These are phyloP conservation scores for Oryza meyeriana DNA, from an alignment of 176 grass and related monocot genomes.

Conservation along the genomic window DNA sequence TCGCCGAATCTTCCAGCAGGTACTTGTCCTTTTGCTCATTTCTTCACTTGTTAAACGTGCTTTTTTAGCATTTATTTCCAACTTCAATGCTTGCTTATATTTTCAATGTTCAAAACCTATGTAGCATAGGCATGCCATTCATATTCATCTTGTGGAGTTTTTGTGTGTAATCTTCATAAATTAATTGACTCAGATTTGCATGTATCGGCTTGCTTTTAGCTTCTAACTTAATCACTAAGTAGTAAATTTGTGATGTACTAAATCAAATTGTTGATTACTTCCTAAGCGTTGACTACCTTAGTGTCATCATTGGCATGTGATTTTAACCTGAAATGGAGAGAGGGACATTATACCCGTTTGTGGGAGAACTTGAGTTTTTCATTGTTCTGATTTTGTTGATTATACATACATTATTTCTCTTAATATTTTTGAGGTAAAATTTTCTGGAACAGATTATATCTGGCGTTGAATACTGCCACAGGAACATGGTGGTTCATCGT, in stretches of 20 bases:
- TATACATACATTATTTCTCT: constrained; percentile 3
- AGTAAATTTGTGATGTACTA: neutral
- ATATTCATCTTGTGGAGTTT: neutral
- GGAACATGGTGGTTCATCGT: constrained; percentile 98
- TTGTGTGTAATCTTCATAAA: neutral
- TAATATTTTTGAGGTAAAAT: constrained; percentile 4
- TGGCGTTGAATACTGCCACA: constrained; percentile 94
- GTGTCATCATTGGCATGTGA: neutral
- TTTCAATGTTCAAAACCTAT: constrained; percentile 10
- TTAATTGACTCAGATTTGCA: neutral
- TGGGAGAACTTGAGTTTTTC: neutral
- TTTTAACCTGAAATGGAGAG: constrained; percentile 2
- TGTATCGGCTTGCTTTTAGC: neutral
- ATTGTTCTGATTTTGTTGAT: neutral
- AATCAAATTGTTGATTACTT: neutral
- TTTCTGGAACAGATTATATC: constrained; percentile 79
- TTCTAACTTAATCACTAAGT: neutral
- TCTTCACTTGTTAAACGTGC: neutral
- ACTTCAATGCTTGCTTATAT: constrained; percentile 1
- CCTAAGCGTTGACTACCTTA: neutral
- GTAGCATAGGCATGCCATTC: neutral
- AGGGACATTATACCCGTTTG: neutral
- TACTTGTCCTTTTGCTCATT: constrained; percentile 1
- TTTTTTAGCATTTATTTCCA: neutral
- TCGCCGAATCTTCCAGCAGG: constrained; percentile 93